These are phyloP conservation scores for Ceratonia siliqua DNA, from an alignment of 306 rosid species.

Conservation along the genomic window DNA sequence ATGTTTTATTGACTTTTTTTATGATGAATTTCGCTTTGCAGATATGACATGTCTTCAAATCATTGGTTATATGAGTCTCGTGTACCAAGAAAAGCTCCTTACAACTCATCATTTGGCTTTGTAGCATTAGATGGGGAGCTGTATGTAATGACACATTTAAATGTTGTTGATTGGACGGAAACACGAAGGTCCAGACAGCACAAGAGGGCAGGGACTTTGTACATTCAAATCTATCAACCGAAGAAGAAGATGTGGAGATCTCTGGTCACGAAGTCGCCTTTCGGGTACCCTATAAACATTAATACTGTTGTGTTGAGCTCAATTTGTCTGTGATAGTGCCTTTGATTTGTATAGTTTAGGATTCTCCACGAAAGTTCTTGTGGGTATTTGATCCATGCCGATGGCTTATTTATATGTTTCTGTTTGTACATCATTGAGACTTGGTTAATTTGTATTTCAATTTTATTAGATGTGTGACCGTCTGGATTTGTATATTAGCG, in stretches of 20 bases:
- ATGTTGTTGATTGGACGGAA: constrained; percentile 38
- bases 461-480: constrained; percentile 13
- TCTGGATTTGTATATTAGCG: constrained; percentile 6
- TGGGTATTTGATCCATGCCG: constrained; percentile 27
- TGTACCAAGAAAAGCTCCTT: constrained; percentile 56
- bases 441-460: constrained; percentile 17
- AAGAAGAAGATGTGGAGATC: constrained; percentile 74
- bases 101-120: constrained; percentile 52
- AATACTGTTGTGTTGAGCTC: constrained; percentile 66
- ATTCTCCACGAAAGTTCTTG: constrained; percentile 30
- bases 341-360: constrained; percentile 30
- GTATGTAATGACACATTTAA: constrained; percentile 52
- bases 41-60: constrained; percentile 70
- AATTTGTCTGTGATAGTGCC: constrained; percentile 51
- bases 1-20: constrained; percentile 26
- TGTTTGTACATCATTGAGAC: constrained; percentile 18
- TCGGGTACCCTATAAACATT: constrained; percentile 55
- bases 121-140: constrained; percentile 62
- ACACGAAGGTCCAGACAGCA: constrained; percentile 50
- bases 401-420: constrained; percentile 33
- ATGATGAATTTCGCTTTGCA: constrained; percentile 38
- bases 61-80: constrained; percentile 64
- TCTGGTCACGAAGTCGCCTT: constrained; percentile 60
- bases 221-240: constrained; percentile 78
- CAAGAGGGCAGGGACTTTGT: constrained; percentile 56